A percentile compares a stretch with the other conserved stretches of the same genome.
Conservation (phyloP, 1,284 basidiomycete species). For the Sporisorium exsertum region DNA sequence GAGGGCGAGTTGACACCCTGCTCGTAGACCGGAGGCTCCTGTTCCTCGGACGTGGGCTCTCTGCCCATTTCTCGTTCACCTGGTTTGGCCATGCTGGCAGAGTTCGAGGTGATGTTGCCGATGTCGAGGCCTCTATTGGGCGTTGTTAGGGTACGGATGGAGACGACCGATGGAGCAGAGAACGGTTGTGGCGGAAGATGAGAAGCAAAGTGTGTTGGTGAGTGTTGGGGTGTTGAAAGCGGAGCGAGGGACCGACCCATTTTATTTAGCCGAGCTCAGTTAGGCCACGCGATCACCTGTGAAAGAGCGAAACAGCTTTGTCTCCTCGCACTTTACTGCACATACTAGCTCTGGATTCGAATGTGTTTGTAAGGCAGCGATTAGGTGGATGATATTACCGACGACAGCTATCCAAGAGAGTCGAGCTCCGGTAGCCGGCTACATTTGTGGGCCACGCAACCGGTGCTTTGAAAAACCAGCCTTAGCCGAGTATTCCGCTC, state of each 20-base stretch:
- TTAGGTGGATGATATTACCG: no score
- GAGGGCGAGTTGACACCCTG: constrained; percentile 49
- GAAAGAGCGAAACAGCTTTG: background rate
- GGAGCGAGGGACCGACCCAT: background rate
- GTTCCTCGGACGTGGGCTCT: constrained; percentile 55
- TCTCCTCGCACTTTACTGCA: background rate
- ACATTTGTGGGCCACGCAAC: background rate
- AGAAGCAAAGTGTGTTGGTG: background rate
- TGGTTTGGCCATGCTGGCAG: constrained; percentile 24
- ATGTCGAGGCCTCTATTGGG: background rate
- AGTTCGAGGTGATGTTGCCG: background rate
- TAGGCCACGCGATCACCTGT: background rate
- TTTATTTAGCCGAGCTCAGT: background rate
- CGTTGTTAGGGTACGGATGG: background rate
- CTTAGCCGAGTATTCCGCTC: background rate
- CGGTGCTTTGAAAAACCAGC: constrained; percentile 1
- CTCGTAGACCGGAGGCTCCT: constrained; percentile 53
- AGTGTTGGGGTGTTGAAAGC: background rate
- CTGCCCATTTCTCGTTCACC: constrained; percentile 49
- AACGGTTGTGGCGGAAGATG: no score
- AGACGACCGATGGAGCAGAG: background rate
- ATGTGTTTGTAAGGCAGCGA: background rate
- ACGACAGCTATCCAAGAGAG: background rate
- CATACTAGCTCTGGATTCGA: no score
- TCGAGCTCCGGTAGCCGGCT: constrained; percentile 7